These are phyloP conservation scores for Solanum ossicruentum DNA, from an alignment of 257 asterid genomes.

Conservation along the genomic window DNA sequence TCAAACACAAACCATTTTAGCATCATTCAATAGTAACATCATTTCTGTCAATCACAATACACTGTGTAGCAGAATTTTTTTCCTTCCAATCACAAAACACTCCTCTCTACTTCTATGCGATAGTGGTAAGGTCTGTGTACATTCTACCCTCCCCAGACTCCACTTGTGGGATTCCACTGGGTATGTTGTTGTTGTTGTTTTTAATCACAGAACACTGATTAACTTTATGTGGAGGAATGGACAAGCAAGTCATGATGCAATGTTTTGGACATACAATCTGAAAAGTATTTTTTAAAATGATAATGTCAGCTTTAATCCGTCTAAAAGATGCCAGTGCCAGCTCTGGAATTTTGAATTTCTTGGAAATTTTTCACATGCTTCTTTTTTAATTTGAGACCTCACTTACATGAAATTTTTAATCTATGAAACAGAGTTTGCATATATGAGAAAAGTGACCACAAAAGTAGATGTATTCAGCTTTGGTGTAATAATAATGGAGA, in stretches of 20 bases:
- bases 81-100: background rate
- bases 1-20: background rate
- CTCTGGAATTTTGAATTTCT: background rate
- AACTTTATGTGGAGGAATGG: background rate
- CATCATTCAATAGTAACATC: background rate
- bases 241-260: background rate
- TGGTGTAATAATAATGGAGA: slow-evolving; percentile 62
- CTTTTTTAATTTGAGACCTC: background rate
- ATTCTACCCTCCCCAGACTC: too few relatives aligned
- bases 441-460: slow-evolving; percentile 59
- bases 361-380: background rate
- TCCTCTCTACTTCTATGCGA: too few relatives aligned
- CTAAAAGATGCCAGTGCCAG: background rate
- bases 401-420: background rate
- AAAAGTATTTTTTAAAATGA: background rate
- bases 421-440: slow-evolving; percentile 55
- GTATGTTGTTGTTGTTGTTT: too few relatives aligned
- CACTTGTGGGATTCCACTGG: too few relatives aligned
- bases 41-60: background rate
- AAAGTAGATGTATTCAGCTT: slow-evolving; percentile 83
- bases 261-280: background rate
- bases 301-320: background rate
- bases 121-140: too few relatives aligned
- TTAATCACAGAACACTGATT: background rate
- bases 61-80: background rate